A percentile compares a stretch with the other conserved stretches of the same genome.
phyloP scores from a whole-genome alignment of 257 asterid species.

The Fraxinus americana region DNA sequence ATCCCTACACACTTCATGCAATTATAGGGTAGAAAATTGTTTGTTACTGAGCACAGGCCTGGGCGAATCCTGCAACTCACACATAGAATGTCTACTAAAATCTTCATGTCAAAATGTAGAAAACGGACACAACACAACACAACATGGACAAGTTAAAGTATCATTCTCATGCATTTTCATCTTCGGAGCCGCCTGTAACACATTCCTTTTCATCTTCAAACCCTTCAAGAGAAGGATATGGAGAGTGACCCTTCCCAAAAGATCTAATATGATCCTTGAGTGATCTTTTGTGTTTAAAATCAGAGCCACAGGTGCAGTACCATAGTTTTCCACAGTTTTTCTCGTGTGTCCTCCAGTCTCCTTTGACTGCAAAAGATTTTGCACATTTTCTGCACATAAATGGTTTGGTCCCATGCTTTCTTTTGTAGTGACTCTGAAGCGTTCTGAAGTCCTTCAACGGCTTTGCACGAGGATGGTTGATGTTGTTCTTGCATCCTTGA shows the following conservation, averaged over 20 bases:
- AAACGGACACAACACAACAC: conserved; percentile 17
- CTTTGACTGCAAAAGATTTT: conserved; percentile 80
- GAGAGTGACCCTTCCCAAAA: conserved; percentile 74
- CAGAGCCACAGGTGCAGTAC: conserved; percentile 88
- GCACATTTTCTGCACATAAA: conserved; percentile 78
- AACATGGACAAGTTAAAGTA: not conserved
- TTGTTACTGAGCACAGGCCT: conserved; percentile 62
- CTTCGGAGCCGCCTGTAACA: conserved; percentile 53
- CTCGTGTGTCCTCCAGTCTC: conserved; percentile 96
- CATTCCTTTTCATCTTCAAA: conserved; percentile 53
- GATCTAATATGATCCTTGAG: conserved; percentile 85
- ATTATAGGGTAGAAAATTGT: conserved; percentile 33
- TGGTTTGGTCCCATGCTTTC: conserved; percentile 87
- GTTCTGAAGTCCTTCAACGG: conserved; percentile 91
- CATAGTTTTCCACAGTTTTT: conserved; percentile 92
- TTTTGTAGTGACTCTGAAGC: conserved; percentile 90
- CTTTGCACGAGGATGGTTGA: conserved; percentile 80
- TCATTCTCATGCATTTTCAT: conserved; percentile 28
- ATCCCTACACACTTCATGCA: conserved; percentile 24
- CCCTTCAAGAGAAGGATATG: conserved; percentile 61
- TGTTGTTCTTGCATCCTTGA: conserved; percentile 83
- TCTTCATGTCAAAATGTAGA: not conserved
- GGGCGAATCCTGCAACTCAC: conserved; percentile 23
- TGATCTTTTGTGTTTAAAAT: conserved; percentile 86
- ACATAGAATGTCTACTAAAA: not conserved